These are phyloP conservation scores for Termitomyces sp. DNA, from an alignment of 768 basidiomycete genomes.

Conservation along the genomic window DNA sequence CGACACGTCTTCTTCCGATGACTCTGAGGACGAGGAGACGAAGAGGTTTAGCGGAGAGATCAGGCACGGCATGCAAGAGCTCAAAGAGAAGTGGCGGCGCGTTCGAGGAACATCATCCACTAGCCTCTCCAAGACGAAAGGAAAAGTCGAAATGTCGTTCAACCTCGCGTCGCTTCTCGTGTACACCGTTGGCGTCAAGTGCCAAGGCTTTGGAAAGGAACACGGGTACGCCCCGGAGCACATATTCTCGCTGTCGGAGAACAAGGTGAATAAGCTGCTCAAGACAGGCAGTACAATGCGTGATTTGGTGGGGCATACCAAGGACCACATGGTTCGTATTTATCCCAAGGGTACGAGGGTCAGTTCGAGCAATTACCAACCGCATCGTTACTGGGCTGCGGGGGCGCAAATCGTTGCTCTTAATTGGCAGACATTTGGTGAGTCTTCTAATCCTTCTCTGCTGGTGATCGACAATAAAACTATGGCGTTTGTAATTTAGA, in stretches of 20 bases:
- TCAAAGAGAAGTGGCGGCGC: conserved; percentile 21
- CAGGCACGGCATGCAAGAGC: conserved; percentile 15
- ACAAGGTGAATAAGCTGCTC: conserved; percentile 67
- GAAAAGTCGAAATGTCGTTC: conserved; percentile 59
- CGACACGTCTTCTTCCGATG: conserved; percentile 15
- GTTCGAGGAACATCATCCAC: conserved; percentile 13
- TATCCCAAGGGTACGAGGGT: conserved; percentile 85
- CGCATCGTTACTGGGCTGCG: conserved; percentile 76
- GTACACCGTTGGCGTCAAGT: conserved; percentile 95
- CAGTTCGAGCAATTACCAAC: conserved; percentile 82
- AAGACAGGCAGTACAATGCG: conserved; percentile 46
- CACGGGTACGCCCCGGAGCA: conserved; percentile 82
- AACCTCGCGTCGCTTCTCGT: conserved; percentile 72
- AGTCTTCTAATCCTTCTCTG: background rate
- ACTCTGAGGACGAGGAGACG: conserved; percentile 15
- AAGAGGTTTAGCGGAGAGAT: conserved; percentile 7
- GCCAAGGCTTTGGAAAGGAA: conserved; percentile 83
- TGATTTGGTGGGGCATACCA: conserved; percentile 83
- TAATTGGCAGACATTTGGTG: conserved; percentile 97
- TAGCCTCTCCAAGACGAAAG: conserved; percentile 28
- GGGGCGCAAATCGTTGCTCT: conserved; percentile 45
- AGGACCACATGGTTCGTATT: conserved; percentile 73
- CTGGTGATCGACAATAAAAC: background rate
- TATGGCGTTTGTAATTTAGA: conserved; percentile 37
- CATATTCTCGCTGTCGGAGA: conserved; percentile 91